Base-by-base conservation (phyloP, 495 filamentous ascomycete species). In the Alectoria sarmentosa region DNA sequence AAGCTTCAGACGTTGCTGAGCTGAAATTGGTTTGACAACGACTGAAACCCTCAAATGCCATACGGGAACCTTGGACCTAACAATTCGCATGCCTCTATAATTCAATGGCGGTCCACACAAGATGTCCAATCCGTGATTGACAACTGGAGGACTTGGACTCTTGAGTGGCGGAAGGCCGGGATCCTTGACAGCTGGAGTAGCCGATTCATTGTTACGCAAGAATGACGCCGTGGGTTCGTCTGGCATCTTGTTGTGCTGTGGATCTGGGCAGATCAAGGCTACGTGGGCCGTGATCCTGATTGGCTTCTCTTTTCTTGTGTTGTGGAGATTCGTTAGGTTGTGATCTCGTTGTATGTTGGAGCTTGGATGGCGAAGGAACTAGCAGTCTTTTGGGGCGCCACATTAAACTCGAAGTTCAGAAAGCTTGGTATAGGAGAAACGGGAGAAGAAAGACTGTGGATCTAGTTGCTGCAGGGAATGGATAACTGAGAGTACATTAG, bases 41-140 rank as follows among this genome's bases (percentile, higher is more conserved):
- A 96, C 77, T 71, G 96, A 76, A 19, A 96, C 88, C 71, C 89
- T 94, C 37, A 92, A 91, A 69, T 88, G 80, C 92, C 91, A 96
- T 34, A 75, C 72, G 13, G 83, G 76, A 14, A 73, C 71, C 15
- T 74, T 67, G 11, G 70, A 64, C n/a, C 72, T 69, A 59, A 76
- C 78, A 49, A 82, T 81, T 74, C 87, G 86, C 89, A 92, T 94
- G 71, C 87, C 85, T 67, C 86, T 84, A 73, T 93, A 90, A 74
- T 96, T 96, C 69, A 96, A 75, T 63, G 96, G 74, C 13, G 92
- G 92, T 19, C 92, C 92, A 69, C 87, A 90, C 41, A 89, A 78
- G 26, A 96, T 79, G 64, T 92, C 82, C 61, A 84, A 74, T 58
- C 76, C 79, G 60, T 82, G 76, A 8, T 55, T 58, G 26, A 41